phyloP scores from a whole-genome alignment of 2,329 filamentous ascomycete genomes.

The Alternaria dauci region DNA sequence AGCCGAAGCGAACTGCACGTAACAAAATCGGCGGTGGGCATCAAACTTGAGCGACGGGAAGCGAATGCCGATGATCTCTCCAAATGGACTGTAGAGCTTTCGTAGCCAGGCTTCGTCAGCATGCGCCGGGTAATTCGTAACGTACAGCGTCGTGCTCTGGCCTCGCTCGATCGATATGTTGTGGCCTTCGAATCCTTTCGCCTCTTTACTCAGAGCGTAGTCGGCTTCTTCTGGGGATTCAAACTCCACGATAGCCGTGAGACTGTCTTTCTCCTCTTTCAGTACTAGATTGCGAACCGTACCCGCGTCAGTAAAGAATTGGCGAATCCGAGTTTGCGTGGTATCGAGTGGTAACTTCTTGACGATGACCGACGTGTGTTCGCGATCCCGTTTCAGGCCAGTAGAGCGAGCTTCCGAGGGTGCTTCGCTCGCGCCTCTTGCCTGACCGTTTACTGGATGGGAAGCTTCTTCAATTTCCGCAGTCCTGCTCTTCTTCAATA shows the following conservation, averaged over 20 bases:
- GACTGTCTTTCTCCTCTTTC: constrained; percentile 67
- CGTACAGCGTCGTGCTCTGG: constrained; percentile 81
- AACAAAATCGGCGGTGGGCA: constrained; percentile 90
- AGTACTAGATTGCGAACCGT: constrained; percentile 80
- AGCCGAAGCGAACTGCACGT: constrained; percentile 80
- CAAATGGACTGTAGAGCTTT: constrained; percentile 72
- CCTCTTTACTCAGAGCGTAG: constrained; percentile 81
- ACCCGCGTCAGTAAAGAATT: constrained; percentile 93
- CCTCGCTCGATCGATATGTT: constrained; percentile 78
- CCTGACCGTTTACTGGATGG: constrained; percentile 26
- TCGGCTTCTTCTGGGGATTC: constrained; percentile 79
- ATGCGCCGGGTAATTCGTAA: constrained; percentile 86
- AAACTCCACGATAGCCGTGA: constrained; percentile 85
- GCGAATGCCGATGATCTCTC: constrained; percentile 83
- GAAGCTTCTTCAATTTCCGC: constrained; percentile 40
- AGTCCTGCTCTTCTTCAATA: constrained; percentile 72
- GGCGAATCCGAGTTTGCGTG: constrained; percentile 76
- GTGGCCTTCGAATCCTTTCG: constrained; percentile 77
- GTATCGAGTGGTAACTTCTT: constrained; percentile 76
- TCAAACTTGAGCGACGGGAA: constrained; percentile 93
- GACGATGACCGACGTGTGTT: constrained; percentile 86
- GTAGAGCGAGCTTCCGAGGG: constrained; percentile 42
- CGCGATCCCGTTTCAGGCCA: constrained; percentile 78
- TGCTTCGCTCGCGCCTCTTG: constrained; percentile 43
- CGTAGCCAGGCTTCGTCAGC: constrained; percentile 76